Conservation (phyloP, 2,329 filamentous ascomycete genomes). For the Fusarium equiseti region DNA sequence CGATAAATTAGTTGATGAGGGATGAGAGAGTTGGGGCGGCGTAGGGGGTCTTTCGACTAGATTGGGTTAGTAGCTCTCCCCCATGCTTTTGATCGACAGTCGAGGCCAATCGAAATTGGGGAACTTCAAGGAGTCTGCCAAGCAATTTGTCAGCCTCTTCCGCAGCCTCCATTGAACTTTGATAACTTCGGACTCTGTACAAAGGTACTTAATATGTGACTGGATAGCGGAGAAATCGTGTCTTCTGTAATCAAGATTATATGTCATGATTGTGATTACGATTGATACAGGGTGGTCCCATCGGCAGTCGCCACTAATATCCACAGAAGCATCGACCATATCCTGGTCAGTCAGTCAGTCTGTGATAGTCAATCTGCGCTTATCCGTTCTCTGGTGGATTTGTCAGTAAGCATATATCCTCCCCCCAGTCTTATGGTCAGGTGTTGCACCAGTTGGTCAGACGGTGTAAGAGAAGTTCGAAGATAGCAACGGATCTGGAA, state of each 20-base stretch:
- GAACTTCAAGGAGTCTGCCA: slow-evolving; percentile 4
- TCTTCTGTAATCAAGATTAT: background rate
- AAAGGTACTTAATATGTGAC: background rate
- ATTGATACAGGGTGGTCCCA: no score
- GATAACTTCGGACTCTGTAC: background rate
- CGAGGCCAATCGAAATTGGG: slow-evolving; percentile 27
- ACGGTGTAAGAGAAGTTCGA: background rate
- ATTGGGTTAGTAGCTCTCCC: slow-evolving; percentile 24
- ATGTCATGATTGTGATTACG: background rate
- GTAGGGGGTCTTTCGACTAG: slow-evolving; percentile 14
- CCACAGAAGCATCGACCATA: background rate
- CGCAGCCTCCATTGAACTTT: background rate
- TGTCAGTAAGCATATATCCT: background rate
- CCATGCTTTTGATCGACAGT: slow-evolving; percentile 35
- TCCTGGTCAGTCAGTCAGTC: background rate
- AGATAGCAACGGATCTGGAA: background rate
- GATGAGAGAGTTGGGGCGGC: slow-evolving; percentile 6
- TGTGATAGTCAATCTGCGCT: background rate
- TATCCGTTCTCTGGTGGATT: background rate
- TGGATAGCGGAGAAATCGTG: accelerated
- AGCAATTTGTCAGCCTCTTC: slow-evolving; percentile 31
- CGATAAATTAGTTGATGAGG: slow-evolving; percentile 9
- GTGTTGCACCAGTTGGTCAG: background rate
- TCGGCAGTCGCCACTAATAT: background rate
- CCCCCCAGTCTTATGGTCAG: background rate